Evolutionary conservation across 2,329 filamentous ascomycete species (phyloP), one percentile per base, ranked within the genome.

Genomic region (Xylaria sp.): DNA sequence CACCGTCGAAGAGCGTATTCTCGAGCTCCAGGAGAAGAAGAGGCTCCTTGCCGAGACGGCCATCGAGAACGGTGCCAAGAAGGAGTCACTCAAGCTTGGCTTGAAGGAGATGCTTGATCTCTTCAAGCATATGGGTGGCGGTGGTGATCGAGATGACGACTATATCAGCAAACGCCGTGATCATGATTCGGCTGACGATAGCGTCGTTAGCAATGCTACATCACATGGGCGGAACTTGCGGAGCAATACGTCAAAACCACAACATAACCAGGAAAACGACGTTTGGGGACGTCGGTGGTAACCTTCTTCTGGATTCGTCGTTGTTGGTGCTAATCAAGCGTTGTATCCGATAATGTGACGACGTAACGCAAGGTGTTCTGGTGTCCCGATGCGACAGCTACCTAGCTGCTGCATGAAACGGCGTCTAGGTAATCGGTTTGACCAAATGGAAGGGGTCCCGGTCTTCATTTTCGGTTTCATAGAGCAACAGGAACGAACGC

Each of bases 1-100:
- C 71, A 94, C 92, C 0, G 95, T 99, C 63, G 96, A 99, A 83
- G 94, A 95, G 79, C 89, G 94, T 65, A 99, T 99, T 73, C 83
- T 98, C n/a, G 93, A 92, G 68, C 86, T 99, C 25, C 96, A 99
- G 80, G 91, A 97, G 70, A 93, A 94, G 80, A 99, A 99, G 82
- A 89, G 96, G 11, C 89, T 93, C 73, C 86, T 99, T 13, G 95
- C 96, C n/a, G 90, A 93, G 75, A 90, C 94, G 68, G 93, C 96
- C 13, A 96, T 99, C 65, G 96, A 97, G 79, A 89, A 90, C 69
- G 90, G 89, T 71, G 87, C 89, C 77, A 92, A 85, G 76, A 92
- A 91, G 67, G 87, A 83, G 62, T 87, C 89, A 17, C 88, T 92
- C 77, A 97, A 97, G 82, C 84, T 99, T 56, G 93, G 91, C 54